Conservation (phyloP, 1,139 yeast species). For the Sugiyamaella japonica region DNA sequence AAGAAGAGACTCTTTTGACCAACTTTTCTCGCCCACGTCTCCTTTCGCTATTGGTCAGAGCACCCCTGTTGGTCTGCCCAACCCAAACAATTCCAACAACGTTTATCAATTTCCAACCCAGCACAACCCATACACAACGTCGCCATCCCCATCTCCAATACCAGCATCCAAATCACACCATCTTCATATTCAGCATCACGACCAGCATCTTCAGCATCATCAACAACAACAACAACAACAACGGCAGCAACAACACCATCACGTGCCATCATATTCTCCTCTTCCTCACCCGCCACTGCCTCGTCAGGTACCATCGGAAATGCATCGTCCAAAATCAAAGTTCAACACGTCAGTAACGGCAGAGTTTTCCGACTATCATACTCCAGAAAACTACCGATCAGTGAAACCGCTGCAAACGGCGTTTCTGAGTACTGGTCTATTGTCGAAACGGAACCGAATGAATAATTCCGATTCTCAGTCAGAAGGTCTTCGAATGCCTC, state of each 20-base stretch:
- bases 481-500: slow-evolving; percentile 41
- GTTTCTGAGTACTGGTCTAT: slow-evolving; percentile 70
- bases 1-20: slow-evolving; percentile 26
- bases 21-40: slow-evolving; percentile 18
- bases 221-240: not conserved
- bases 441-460: slow-evolving; percentile 63
- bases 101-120: slow-evolving; percentile 10
- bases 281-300: slow-evolving; percentile 16
- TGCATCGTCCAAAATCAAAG: slow-evolving; percentile 23
- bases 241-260: not conserved
- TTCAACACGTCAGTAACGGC: slow-evolving; percentile 32
- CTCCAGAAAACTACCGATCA: slow-evolving; percentile 55
- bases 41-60: slow-evolving; percentile 18
- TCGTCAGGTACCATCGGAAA: slow-evolving; percentile 10
- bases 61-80: slow-evolving; percentile 14
- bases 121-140: slow-evolving; percentile 19
- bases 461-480: slow-evolving; percentile 21
- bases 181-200: slow-evolving; percentile 5
- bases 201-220: slow-evolving; percentile 1
- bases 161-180: slow-evolving; percentile 18
- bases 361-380: slow-evolving; percentile 36
- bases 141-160: slow-evolving; percentile 27
- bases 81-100: not conserved
- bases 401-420: slow-evolving; percentile 87
- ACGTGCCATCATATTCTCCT: slow-evolving; percentile 3